These are phyloP conservation scores for Globisporangium spinosum DNA, from an alignment of 352 stramenopile species.

Conservation along the genomic window DNA sequence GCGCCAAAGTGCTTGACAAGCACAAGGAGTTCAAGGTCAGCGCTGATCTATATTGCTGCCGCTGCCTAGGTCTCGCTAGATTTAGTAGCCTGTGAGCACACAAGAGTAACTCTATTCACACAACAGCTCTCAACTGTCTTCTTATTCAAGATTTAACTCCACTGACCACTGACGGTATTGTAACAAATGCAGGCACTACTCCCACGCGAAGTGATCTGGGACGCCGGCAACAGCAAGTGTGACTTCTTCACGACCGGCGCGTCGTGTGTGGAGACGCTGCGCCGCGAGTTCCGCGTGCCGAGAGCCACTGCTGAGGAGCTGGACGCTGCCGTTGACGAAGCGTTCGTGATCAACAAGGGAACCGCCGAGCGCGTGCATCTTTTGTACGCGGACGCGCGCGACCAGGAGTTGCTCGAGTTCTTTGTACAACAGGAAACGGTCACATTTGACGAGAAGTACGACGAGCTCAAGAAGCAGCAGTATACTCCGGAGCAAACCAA, in stretches of 20 bases:
- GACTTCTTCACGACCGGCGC: conserved; percentile 59
- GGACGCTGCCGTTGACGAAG: conserved; percentile 51
- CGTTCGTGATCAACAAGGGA: conserved; percentile 60
- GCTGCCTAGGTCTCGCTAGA: neutral
- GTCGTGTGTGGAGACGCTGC: conserved; percentile 55
- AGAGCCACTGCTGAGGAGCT: conserved; percentile 16
- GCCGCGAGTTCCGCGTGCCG: conserved; percentile 39
- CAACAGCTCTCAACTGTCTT: neutral
- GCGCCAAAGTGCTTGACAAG: conserved; percentile 57
- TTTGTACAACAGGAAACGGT: conserved; percentile 22
- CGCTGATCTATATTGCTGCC: neutral
- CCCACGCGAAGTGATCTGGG: conserved; percentile 58
- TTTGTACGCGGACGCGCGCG: conserved; percentile 47
- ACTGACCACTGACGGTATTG: neutral
- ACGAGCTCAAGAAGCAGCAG: conserved; percentile 32
- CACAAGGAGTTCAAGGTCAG: conserved; percentile 59
- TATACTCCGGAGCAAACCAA: conserved; percentile 20
- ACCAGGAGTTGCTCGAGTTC: conserved; percentile 39
- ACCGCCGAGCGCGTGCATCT: conserved; percentile 62
- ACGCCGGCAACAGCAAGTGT: conserved; percentile 35
- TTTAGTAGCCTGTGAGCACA: neutral
- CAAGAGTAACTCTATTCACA: neutral
- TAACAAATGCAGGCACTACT: conserved; percentile 43
- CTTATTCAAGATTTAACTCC: neutral
- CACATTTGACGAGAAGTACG: conserved; percentile 56